Evolutionary conservation across 768 basidiomycete genomes (phyloP), one percentile per base, ranked within the genome.

Genomic region (Amanita pseudoporphyria): DNA sequence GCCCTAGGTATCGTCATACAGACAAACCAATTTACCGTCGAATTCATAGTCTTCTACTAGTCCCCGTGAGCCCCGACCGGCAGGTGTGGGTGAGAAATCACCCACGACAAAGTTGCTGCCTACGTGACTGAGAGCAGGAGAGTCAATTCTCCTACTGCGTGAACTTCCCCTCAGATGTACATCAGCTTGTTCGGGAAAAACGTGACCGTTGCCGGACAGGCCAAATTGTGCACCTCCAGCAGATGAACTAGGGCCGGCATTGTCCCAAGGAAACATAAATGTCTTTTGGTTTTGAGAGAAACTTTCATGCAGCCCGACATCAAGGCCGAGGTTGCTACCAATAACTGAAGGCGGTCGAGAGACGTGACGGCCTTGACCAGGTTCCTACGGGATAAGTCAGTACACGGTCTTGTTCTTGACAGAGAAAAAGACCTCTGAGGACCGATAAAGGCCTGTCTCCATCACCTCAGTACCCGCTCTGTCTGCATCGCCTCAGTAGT

Each of bases 181-280:
- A 50, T 82, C 80, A 2, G 73, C 77, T 16, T 65, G 70, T 28
- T 77, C 79, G 26, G 82, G 56, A 54, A 71, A 72, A 36, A 73
- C 58, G 40, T 68, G 66, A 45, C 76, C 75, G 54, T 70, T 75
- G 36, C 68, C 70, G 42, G 61, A 57, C 18, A 64, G 65, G 14
- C 58, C 53, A 47, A 58, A 58, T 37, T 52, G 64, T 2, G 51
- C 71, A 21, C 64, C 76, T 28, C 66, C 68, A 28, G 75, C 80
- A 1, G 82, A 84, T 45, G 81, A 85, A 35, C 69, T 71, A 5
- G 74, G 67, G 3, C 81, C 84, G 4, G 86, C 87, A 60, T 89
- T 76, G 58, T 90, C 86, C 87, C 87, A 91, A 5, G 88, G 87
- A 60, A 88, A 88, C 26, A 89, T 60, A 7, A 82, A 79, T 54